Base-by-base conservation (phyloP, 1,139 yeast species). In the Kodamaea sp. region DNA sequence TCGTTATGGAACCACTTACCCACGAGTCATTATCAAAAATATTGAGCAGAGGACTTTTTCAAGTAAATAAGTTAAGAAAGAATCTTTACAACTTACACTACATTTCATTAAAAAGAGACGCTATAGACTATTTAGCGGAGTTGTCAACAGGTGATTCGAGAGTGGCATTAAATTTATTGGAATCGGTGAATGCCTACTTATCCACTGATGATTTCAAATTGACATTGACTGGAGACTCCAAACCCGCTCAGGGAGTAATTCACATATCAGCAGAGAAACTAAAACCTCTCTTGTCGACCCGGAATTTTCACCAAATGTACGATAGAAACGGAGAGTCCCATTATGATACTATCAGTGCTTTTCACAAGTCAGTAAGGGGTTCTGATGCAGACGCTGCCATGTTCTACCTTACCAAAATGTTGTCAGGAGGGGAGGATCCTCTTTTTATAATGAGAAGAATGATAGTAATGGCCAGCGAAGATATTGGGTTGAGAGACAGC, bases 341-440 rank as follows among this genome's bases (percentile, higher is more conserved):
- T 57, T 94, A 92, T 57, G 99, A 92, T 55, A 79, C 95, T 0
- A 92, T 92, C 5, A 85, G 96, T 25, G 97, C 97, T 1, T 83
- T 94, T 46, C 97, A 92, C 61, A 92, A 92, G 53, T 78, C 96
- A 0, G 76, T 92, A 0, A 70, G 98, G 35, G 98, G 97, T 0
- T 76, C 86, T 0, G 83, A 90, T 53, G 83, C 92, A 0, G 88
- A 92, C 59, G 97, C 97, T 0, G 83, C 97, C 0, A 63, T 92
- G 41, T 89, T 83, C 57, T 92, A 92, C 51, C 64, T 92, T 15
- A 92, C 83, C 0, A 74, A 89, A 35, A 90, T 92, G 97, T 66
- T 92, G 4, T 74, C 78, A 38, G 90, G 95, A 3, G 97, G 98
- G 0, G 97, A 92, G 54, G 96, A 87, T 53, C 98, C 98, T 0